These are phyloP conservation scores for Paraphaeosphaeria minitans DNA, from an alignment of 2,329 filamentous ascomycete species.

Conservation along the genomic window DNA sequence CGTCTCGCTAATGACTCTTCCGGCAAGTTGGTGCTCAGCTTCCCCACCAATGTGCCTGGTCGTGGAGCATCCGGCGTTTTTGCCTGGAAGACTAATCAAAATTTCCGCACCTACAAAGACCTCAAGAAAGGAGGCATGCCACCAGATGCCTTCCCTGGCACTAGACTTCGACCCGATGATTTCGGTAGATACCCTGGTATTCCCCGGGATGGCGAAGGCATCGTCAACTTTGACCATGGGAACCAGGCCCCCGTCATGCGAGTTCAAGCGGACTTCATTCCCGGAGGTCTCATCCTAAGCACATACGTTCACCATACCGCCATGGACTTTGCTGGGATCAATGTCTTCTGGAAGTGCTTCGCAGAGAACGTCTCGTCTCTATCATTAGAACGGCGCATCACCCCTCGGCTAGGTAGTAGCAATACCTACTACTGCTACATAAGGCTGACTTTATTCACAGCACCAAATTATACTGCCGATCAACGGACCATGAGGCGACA, in stretches of 20 bases:
- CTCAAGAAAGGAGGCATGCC: constrained; percentile 41
- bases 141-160: constrained; percentile 35
- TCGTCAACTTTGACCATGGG: constrained; percentile 30
- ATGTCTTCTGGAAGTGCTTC: constrained; percentile 33
- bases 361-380: constrained; percentile 30
- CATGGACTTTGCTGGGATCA: constrained; percentile 39
- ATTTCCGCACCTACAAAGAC: constrained; percentile 35
- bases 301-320: constrained; percentile 42
- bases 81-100: constrained; percentile 25
- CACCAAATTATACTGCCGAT: constrained; percentile 24
- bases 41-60: constrained; percentile 28
- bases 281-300: constrained; percentile 42
- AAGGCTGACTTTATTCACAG: constrained; percentile 23
- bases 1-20: constrained; percentile 28
- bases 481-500: constrained; percentile 28
- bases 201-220: constrained; percentile 34
- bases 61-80: constrained; percentile 25
- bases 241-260: constrained; percentile 36
- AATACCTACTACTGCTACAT: background rate
- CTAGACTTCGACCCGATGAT: constrained; percentile 38
- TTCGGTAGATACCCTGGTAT: constrained; percentile 34
- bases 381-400: constrained; percentile 10
- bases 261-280: constrained; percentile 42
- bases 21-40: constrained; percentile 35
- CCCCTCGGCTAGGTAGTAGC: constrained; percentile 7